These are phyloP conservation scores for Aspergillus viridinutans DNA, from an alignment of 2,329 filamentous ascomycete genomes.

Conservation along the genomic window DNA sequence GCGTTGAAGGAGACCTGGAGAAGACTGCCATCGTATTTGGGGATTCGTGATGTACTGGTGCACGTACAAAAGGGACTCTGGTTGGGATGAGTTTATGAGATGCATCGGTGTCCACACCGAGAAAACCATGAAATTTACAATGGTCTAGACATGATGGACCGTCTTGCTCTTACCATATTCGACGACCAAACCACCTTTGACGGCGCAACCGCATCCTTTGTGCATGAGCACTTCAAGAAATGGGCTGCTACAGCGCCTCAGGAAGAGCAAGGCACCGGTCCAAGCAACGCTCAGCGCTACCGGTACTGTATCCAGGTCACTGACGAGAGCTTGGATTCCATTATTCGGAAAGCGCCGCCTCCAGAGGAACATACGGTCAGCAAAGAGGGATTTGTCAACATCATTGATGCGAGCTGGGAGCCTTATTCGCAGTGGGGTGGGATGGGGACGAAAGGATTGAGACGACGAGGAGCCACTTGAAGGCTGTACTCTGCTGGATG, in stretches of 20 bases:
- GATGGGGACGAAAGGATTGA: not conserved
- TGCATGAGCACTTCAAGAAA: conserved; percentile 3
- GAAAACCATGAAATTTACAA: not conserved
- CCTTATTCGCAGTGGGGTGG: not conserved
- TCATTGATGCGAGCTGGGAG: not conserved
- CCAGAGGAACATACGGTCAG: not conserved
- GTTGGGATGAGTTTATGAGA: conserved; percentile 4
- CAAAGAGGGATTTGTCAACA: not conserved
- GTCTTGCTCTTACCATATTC: not conserved
- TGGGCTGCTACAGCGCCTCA: not conserved
- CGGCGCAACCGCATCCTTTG: not conserved
- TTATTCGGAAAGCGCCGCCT: not conserved
- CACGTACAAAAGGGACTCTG: conserved; percentile 3
- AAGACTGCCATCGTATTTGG: not conserved
- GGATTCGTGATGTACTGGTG: conserved; percentile 1
- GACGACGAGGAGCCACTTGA: conserved; percentile 7
- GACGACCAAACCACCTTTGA: not conserved
- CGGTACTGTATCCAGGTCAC: conserved; percentile 1
- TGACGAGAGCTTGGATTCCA: conserved; percentile 2
- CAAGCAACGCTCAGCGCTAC: not conserved
- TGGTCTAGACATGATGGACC: not conserved
- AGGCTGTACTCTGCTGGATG: conserved; percentile 9
- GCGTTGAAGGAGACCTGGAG: not conserved
- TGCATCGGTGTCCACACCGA: not conserved
- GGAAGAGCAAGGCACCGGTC: not conserved